A percentile compares a stretch with the other conserved stretches of the same genome.
Evolutionary conservation across 495 filamentous ascomycete genomes (phyloP).

Genomic region (Xeromyces bisporus): DNA sequence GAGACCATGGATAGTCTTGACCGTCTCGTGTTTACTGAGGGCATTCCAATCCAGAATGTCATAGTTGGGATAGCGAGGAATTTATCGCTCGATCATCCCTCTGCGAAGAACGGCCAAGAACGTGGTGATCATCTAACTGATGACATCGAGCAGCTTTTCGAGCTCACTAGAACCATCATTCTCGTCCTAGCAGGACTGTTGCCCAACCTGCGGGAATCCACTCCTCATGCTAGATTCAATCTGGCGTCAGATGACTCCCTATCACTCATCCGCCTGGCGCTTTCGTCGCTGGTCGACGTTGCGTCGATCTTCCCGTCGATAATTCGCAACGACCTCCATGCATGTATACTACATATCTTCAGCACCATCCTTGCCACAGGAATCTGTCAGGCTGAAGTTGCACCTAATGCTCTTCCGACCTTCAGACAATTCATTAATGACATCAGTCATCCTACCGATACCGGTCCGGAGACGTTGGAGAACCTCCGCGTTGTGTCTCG

Average conservation of each 20-base stretch:
- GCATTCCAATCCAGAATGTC: slow-evolving; percentile 71
- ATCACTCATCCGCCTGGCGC: slow-evolving; percentile 55
- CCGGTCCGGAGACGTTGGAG: slow-evolving; percentile 14
- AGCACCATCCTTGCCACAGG: slow-evolving; percentile 78
- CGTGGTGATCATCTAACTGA: slow-evolving; percentile 68
- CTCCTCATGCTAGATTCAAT: slow-evolving; percentile 45
- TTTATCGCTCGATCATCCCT: slow-evolving; percentile 77
- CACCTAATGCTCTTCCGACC: slow-evolving; percentile 80
- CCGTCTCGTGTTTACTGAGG: slow-evolving; percentile 81
- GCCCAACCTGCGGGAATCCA: slow-evolving; percentile 68
- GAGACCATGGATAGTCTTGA: slow-evolving; percentile 95
- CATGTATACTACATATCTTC: slow-evolving; percentile 94
- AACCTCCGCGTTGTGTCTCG: slow-evolving; percentile 23
- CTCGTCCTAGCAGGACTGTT: slow-evolving; percentile 74
- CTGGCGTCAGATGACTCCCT: slow-evolving; percentile 62
- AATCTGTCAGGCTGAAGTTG: slow-evolving; percentile 69
- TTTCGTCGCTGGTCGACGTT: slow-evolving; percentile 81
- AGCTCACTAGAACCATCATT: slow-evolving; percentile 88
- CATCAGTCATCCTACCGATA: slow-evolving; percentile 36
- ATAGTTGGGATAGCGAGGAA: slow-evolving; percentile 87
- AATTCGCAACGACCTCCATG: slow-evolving; percentile 91
- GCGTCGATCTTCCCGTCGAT: slow-evolving; percentile 90
- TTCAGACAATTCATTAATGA: slow-evolving; percentile 76
- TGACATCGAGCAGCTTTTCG: slow-evolving; percentile 96
- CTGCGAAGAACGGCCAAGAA: slow-evolving; percentile 52